phyloP scores from a whole-genome alignment of 108 stramenopile species.

The Nannochloropsis oceanica region DNA sequence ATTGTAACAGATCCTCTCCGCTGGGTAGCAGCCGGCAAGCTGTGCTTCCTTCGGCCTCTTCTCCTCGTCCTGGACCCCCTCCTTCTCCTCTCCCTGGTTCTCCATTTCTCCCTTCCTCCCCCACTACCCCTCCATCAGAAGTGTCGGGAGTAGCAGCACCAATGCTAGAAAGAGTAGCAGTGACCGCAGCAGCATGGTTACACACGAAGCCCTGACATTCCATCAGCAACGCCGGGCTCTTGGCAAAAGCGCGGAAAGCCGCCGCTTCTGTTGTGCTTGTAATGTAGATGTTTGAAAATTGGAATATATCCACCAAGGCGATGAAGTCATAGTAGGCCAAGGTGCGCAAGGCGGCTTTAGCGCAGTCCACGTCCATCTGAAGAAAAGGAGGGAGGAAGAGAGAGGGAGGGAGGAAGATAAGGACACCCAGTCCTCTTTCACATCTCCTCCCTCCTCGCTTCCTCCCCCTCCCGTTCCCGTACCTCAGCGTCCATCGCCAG shows the following conservation, averaged over 20 bases:
- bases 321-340: constrained; percentile 62
- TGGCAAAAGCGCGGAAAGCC: neutral
- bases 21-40: neutral
- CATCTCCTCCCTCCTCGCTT: neutral
- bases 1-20: neutral
- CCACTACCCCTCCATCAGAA: neutral
- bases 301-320: constrained; percentile 63
- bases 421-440: neutral
- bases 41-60: neutral
- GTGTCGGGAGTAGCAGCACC: neutral
- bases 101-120: neutral
- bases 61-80: neutral
- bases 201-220: neutral
- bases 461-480: neutral
- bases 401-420: neutral
- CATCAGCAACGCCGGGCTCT: neutral
- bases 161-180: neutral
- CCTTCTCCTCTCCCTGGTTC: neutral
- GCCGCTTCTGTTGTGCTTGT: neutral
- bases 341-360: constrained; percentile 57
- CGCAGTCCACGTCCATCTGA: constrained; percentile 75
- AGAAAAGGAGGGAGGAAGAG: constrained; percentile 21
- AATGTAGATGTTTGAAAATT: constrained; percentile 72
- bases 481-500: constrained; percentile 38
- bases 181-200: neutral